phyloP scores from a whole-genome alignment of 2,329 filamentous ascomycete species.

The Trichoderma sp. region DNA sequence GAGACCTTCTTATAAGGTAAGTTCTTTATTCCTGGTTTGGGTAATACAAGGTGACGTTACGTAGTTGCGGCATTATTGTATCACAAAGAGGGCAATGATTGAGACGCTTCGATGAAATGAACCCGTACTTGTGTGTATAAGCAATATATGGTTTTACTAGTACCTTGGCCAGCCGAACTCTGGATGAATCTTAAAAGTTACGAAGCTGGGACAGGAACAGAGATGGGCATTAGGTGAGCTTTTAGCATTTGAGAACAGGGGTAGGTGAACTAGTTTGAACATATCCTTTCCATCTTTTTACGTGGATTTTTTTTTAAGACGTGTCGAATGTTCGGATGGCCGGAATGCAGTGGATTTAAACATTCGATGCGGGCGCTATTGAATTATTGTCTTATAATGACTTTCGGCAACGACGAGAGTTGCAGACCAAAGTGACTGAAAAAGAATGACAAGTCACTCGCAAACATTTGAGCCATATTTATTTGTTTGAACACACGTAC shows the following conservation, averaged over 20 bases:
- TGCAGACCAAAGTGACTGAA: neutral
- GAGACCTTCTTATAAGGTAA: no score
- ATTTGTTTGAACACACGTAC: neutral
- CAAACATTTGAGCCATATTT: neutral
- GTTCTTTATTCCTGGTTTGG: neutral
- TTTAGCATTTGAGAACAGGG: neutral
- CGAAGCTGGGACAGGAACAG: neutral
- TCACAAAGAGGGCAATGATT: neutral
- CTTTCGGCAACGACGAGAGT: neutral
- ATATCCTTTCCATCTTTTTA: neutral
- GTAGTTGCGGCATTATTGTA: neutral
- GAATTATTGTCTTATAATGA: neutral
- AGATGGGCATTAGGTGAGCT: neutral
- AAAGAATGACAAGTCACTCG: neutral
- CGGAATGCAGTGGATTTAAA: constrained; percentile 1
- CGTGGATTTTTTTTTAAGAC: neutral
- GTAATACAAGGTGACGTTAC: neutral
- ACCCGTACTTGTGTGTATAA: neutral
- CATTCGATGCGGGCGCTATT: neutral
- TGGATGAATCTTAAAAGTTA: neutral
- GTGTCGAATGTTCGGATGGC: neutral
- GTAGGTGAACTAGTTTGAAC: neutral
- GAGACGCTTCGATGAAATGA: neutral
- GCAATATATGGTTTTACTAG: neutral
- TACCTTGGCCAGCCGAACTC: neutral